Evolutionary conservation across 192 early-diverging fungal genomes (phyloP).

Genomic region (Backusella tuberculispora): DNA sequence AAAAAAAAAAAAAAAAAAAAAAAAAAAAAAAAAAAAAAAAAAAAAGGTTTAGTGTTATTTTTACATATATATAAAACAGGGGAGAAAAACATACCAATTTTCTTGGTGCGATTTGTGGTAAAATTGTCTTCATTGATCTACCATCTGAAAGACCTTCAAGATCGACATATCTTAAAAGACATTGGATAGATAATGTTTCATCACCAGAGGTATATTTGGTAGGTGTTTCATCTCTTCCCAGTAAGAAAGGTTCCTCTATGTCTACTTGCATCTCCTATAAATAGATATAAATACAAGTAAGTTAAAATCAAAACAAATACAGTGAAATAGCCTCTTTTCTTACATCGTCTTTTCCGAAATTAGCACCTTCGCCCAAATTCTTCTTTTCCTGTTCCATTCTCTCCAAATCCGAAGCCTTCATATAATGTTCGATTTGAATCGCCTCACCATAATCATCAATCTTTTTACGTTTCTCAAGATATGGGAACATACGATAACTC

Average conservation of each 20-base stretch:
- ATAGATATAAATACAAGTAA: background rate
- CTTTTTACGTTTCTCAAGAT: slow-evolving; percentile 75
- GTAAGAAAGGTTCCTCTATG: slow-evolving; percentile 45
- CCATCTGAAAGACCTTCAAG: slow-evolving; percentile 92
- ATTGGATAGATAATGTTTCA: slow-evolving; percentile 63
- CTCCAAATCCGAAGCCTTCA: slow-evolving; percentile 44
- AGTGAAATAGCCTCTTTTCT: background rate
- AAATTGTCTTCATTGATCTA: slow-evolving; percentile 82
- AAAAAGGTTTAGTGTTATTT: background rate
- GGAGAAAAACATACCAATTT: slow-evolving; percentile 74
- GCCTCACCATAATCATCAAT: slow-evolving; percentile 84
- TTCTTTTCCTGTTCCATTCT: slow-evolving; percentile 60
- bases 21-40: slow-evolving; percentile 9
- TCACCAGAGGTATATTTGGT: slow-evolving; percentile 77
- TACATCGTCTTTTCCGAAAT: slow-evolving; percentile 36
- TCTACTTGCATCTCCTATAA: slow-evolving; percentile 46
- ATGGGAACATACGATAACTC: slow-evolving; percentile 89
- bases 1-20: no score
- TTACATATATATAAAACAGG: slow-evolving; percentile 32
- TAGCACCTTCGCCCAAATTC: slow-evolving; percentile 32
- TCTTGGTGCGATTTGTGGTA: slow-evolving; percentile 76
- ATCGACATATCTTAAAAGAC: slow-evolving; percentile 85
- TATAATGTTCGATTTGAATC: slow-evolving; percentile 39
- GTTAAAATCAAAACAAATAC: slow-evolving; percentile 47
- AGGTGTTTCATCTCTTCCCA: slow-evolving; percentile 68